Evolutionary conservation across 2,329 filamentous ascomycete species (phyloP).

Genomic region (Rhynchosporium secalis): DNA sequence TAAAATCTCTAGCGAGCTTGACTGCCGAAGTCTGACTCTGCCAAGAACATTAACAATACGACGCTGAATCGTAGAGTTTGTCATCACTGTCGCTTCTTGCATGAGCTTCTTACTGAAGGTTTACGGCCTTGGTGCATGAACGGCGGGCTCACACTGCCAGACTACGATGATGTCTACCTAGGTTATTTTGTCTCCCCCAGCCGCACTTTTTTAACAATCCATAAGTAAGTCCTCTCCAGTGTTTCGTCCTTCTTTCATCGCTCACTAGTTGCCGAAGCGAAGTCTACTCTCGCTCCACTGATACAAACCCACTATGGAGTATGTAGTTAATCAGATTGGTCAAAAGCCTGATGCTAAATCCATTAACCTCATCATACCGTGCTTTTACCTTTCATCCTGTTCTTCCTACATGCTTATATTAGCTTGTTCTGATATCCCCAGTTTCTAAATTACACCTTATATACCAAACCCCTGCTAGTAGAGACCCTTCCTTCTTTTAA

Average conservation of each 20-base stretch:
- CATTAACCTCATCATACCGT: neutral
- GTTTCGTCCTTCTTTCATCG: neutral
- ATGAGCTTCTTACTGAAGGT: too few species aligned
- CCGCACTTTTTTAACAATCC: neutral
- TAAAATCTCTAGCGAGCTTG: neutral
- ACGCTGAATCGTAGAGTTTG: neutral
- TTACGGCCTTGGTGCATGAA: too few species aligned
- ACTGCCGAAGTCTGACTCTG: neutral
- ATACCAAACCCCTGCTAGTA: neutral
- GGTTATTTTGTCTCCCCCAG: neutral
- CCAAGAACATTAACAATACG: neutral
- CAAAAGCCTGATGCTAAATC: neutral
- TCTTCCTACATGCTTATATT: neutral
- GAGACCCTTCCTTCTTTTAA: neutral
- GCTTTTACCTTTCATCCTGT: neutral
- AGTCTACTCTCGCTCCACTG: neutral
- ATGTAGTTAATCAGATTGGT: neutral
- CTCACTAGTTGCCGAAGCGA: neutral
- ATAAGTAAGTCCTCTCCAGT: neutral
- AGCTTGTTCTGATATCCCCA: neutral
- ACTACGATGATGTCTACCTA: too few species aligned
- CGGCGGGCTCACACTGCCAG: too few species aligned
- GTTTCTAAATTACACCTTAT: neutral
- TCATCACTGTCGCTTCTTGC: neutral
- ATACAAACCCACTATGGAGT: neutral